phyloP scores from a whole-genome alignment of 768 basidiomycete species.

The Pisolithus microcarpus region DNA sequence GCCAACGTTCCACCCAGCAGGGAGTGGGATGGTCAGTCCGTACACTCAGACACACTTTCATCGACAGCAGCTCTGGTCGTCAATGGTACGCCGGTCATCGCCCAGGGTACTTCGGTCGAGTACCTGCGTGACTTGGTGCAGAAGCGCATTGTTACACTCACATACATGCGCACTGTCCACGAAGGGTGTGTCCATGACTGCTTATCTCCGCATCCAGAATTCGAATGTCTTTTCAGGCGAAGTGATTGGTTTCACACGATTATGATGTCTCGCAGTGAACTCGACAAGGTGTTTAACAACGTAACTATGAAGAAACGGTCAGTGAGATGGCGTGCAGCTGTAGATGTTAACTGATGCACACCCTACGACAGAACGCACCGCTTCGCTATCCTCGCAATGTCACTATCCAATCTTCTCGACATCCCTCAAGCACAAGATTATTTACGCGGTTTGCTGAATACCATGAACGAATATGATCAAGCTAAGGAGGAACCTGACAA shows the following conservation, averaged over 20 bases:
- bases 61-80: slow-evolving; percentile 35
- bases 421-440: slow-evolving; percentile 76
- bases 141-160: slow-evolving; percentile 80
- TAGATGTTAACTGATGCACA: slow-evolving; percentile 1
- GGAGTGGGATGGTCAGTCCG: slow-evolving; percentile 70
- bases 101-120: slow-evolving; percentile 69
- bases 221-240: slow-evolving; percentile 37
- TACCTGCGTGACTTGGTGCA: slow-evolving; percentile 72
- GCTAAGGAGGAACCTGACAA: slow-evolving; percentile 47
- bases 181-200: slow-evolving; percentile 57
- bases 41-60: slow-evolving; percentile 41
- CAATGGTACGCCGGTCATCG: slow-evolving; percentile 21
- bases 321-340: slow-evolving; percentile 12
- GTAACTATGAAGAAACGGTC: slow-evolving; percentile 74
- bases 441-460: slow-evolving; percentile 64
- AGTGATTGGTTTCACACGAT: slow-evolving; percentile 89
- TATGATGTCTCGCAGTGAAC: slow-evolving; percentile 63
- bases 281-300: slow-evolving; percentile 71
- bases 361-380: slow-evolving; percentile 56
- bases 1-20: slow-evolving; percentile 37
- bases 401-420: slow-evolving; percentile 74
- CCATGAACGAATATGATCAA: slow-evolving; percentile 72
- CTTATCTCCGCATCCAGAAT: background rate
- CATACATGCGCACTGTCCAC: slow-evolving; percentile 78
- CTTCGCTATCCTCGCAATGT: slow-evolving; percentile 82